Evolutionary conservation across 495 filamentous ascomycete genomes (phyloP).

Genomic region (Xylaria longipes): DNA sequence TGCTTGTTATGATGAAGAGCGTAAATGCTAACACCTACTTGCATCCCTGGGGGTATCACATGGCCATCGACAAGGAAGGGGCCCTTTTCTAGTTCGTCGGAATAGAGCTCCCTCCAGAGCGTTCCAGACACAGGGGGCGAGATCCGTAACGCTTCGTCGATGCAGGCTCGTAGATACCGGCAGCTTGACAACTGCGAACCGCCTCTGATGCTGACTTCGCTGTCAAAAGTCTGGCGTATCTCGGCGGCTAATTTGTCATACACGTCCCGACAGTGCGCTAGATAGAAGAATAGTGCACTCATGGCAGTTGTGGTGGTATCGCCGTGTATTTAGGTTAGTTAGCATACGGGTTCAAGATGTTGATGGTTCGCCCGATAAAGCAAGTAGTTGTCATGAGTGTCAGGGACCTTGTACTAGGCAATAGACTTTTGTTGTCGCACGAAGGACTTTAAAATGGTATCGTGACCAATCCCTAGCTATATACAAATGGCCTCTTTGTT

Average conservation of each 20-base stretch:
- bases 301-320: constrained; percentile 58
- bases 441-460: too few species aligned
- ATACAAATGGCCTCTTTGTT: too few species aligned
- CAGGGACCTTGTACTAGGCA: too few species aligned
- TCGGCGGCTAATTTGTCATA: constrained; percentile 49
- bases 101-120: constrained; percentile 50
- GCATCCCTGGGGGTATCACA: constrained; percentile 55
- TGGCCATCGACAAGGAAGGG: constrained; percentile 58
- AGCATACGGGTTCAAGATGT: too few species aligned
- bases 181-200: constrained; percentile 53
- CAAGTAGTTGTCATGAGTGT: too few species aligned
- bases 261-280: constrained; percentile 50
- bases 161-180: constrained; percentile 52
- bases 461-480: too few species aligned
- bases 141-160: constrained; percentile 66
- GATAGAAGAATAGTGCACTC: constrained; percentile 59
- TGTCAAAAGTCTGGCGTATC: constrained; percentile 47
- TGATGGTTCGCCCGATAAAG: too few species aligned
- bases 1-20: constrained; percentile 61
- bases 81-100: constrained; percentile 31
- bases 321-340: too few species aligned
- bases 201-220: constrained; percentile 43
- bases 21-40: constrained; percentile 61
- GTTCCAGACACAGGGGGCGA: constrained; percentile 56
- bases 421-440: too few species aligned